phyloP scores from a whole-genome alignment of 2,329 filamentous ascomycete species.

The Fusarium compactum region DNA sequence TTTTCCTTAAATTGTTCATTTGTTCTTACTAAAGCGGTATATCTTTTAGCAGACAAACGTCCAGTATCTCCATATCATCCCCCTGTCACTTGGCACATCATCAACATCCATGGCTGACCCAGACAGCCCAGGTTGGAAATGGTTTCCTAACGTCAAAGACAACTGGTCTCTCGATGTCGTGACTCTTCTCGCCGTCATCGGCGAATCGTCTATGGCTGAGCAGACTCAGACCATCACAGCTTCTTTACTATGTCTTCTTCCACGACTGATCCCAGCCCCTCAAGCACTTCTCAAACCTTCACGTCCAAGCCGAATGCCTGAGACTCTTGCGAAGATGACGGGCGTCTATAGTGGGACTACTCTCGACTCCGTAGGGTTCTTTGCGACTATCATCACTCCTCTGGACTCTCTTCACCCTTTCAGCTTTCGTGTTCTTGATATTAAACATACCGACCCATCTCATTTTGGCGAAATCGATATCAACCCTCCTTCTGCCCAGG shows the following conservation, averaged over 20 bases:
- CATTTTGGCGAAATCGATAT: conserved; percentile 28
- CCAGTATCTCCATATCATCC: background rate
- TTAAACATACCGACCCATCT: conserved; percentile 56
- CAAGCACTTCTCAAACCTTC: conserved; percentile 70
- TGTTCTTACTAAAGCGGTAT: background rate
- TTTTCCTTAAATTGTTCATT: background rate
- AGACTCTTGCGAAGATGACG: conserved; percentile 65
- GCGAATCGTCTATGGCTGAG: conserved; percentile 69
- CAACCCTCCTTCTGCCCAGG: conserved; percentile 1
- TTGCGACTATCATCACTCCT: conserved; percentile 70
- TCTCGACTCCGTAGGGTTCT: conserved; percentile 69
- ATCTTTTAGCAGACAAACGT: background rate
- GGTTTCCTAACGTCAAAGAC: conserved; percentile 58
- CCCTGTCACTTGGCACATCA: background rate
- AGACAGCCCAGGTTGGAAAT: conserved; percentile 50
- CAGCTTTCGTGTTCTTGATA: conserved; percentile 62
- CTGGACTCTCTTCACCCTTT: conserved; percentile 63
- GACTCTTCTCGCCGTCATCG: conserved; percentile 72
- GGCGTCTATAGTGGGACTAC: conserved; percentile 69
- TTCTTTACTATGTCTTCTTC: conserved; percentile 68
- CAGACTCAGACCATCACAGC: conserved; percentile 70
- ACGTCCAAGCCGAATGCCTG: conserved; percentile 67
- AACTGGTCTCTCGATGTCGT: conserved; percentile 71
- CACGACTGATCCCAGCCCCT: conserved; percentile 71
- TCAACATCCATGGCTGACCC: conserved; percentile 45